Base-by-base conservation (phyloP, 352 stramenopile genomes). In the Chrysophaeum taylorii region DNA sequence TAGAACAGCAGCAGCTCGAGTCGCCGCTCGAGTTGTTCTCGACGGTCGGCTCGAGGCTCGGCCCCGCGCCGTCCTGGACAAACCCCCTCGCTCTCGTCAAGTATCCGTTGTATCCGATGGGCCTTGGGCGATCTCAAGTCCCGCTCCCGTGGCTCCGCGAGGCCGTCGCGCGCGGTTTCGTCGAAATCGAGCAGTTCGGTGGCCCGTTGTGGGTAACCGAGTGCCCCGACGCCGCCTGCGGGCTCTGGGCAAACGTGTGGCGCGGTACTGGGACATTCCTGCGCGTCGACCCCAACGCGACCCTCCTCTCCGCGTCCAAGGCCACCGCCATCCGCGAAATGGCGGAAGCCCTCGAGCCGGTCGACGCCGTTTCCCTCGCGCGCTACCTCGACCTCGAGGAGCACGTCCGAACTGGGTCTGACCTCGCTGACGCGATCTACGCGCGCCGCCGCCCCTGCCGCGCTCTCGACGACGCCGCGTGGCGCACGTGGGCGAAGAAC, bases 111-210 rank as follows among this genome's bases (percentile, higher is more conserved):
- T 9, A 63, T 23, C 52, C 52, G 25, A 25, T 35, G 5, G 52
- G 52, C 27, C 33, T 63, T 2, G 25, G 41, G 41, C 41, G 41
- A 14, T 21, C 41, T 21, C 14, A 48, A 21, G 41, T 21, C 14
- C 36, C 5, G 4, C 2, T 2, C 27, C 36, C 15, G 7, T 5
- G 33, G 4, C 27, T 63, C 52, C 2, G 7, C 25, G 27, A 4
- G 27, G 27, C 39, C 52, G 14, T n/a, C 16, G 4, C 2, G 25
- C 27, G 52, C 4, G 52, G 39, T 15, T 9, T 15, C 52, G 52
- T 63, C 52, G 52, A 63, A 31, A 23, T 63, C 25, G 52, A 63
- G 52, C 52, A 63, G 52, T 63, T 14, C 52, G 52, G 52, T 2
- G 52, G 52, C 52, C 9, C 52, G 52, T 25, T 5, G 27, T 63